Evolutionary conservation across 192 early-diverging fungal genomes (phyloP).

Genomic region (Mortierella claussenii): DNA sequence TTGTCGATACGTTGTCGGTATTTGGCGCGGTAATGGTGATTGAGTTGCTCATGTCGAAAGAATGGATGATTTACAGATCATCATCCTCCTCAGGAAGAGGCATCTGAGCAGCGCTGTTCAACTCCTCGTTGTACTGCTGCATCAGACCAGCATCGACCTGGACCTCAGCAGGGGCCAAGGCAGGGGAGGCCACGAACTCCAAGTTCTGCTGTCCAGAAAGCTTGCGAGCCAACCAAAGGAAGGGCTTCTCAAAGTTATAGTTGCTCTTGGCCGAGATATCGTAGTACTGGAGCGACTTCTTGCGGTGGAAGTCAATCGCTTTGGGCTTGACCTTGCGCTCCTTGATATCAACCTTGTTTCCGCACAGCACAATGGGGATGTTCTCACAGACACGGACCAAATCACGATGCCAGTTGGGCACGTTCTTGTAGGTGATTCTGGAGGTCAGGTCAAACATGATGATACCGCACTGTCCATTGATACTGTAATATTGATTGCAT

Average conservation of each 20-base stretch:
- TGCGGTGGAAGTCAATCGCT: conserved; percentile 99
- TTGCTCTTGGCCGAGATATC: conserved; percentile 99
- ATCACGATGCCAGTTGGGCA: conserved; percentile 99
- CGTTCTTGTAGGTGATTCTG: conserved; percentile 99
- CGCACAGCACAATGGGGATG: conserved; percentile 99
- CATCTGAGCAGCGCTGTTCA: conserved; percentile 78
- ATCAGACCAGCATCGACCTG: conserved; percentile 82
- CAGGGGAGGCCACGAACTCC: conserved; percentile 97
- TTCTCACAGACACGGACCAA: conserved; percentile 99
- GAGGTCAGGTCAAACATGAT: conserved; percentile 99
- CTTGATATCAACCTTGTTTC: conserved; percentile 99
- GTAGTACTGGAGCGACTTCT: conserved; percentile 99
- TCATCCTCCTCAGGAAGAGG: conserved; percentile 84
- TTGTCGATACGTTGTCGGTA: neutral
- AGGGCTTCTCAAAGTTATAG: conserved; percentile 99
- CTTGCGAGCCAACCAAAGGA: conserved; percentile 99
- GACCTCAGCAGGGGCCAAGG: conserved; percentile 95
- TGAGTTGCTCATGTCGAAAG: neutral
- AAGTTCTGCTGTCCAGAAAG: conserved; percentile 93
- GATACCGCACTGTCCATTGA: conserved; percentile 99
- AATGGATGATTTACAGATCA: conserved; percentile 49
- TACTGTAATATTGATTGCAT: conserved; percentile 59
- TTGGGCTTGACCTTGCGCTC: conserved; percentile 99
- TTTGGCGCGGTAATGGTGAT: neutral
- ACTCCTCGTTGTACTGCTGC: conserved; percentile 82